Percentiles rank a stretch among this genome's conserved stretches.
Evolutionary conservation across 1,284 basidiomycete genomes (phyloP).

Genomic region (Trichosporon sp.): DNA sequence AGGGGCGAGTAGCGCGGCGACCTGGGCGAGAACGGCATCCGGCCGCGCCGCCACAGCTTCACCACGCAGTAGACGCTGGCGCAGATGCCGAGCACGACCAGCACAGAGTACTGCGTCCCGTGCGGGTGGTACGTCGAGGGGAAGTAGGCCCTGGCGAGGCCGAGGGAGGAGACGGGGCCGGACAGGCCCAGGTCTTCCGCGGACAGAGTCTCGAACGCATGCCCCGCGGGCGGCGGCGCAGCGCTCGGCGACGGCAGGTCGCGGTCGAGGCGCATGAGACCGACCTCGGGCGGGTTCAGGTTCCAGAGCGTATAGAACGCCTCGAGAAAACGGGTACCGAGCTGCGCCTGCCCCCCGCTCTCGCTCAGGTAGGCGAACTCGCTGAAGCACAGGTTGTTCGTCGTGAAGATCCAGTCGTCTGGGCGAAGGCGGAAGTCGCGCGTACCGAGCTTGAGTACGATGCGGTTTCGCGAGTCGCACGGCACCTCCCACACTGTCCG

Average conservation of each 20-base stretch:
- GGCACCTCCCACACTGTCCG: neutral
- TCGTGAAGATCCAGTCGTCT: neutral
- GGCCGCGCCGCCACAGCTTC: neutral
- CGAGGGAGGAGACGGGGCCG: neutral
- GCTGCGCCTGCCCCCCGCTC: neutral
- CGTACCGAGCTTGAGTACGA: neutral
- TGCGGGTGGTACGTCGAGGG: neutral
- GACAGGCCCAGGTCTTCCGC: neutral
- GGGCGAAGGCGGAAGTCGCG: neutral
- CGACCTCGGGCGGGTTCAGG: neutral
- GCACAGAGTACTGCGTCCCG: neutral
- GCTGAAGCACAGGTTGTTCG: neutral
- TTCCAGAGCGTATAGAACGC: conserved; percentile 2
- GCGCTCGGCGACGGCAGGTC: neutral
- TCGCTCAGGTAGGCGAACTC: neutral
- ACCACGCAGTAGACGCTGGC: neutral
- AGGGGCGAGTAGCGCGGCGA: neutral
- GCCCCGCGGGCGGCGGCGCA: neutral
- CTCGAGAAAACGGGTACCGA: neutral
- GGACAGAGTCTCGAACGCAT: neutral
- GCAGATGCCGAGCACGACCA: neutral
- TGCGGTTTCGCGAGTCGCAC: neutral
- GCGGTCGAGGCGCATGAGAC: neutral
- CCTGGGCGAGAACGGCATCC: neutral
- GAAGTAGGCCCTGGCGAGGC: neutral